A percentile compares a stretch with the other conserved stretches of the same genome.
These are phyloP conservation scores for Pugionium dolabratum DNA, from an alignment of 345 rosid genomes.

Conservation along the genomic window DNA sequence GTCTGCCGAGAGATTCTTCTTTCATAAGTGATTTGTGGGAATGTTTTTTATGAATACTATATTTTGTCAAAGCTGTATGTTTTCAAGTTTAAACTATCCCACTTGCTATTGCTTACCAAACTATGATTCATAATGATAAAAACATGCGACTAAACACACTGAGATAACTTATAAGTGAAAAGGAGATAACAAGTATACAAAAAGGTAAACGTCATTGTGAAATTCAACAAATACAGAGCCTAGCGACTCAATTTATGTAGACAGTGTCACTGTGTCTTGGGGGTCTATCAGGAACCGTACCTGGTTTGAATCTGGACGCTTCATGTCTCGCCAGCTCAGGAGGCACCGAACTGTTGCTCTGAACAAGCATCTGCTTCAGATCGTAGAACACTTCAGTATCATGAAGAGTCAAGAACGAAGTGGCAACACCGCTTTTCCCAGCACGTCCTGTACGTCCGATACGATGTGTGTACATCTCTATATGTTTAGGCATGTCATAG, in stretches of 20 bases:
- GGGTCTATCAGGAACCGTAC: conserved; percentile 86
- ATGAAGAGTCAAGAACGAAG: conserved; percentile 80
- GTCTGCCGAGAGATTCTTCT: not conserved
- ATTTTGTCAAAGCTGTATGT: not conserved
- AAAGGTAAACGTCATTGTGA: conserved; percentile 6
- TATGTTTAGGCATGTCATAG: conserved; percentile 86
- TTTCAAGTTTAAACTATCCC: conserved; percentile 13
- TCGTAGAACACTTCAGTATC: conserved; percentile 91
- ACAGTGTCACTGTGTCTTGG: conserved; percentile 90
- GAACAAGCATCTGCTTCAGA: conserved; percentile 96
- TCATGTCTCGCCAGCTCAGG: conserved; percentile 93
- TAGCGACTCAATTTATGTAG: conserved; percentile 58
- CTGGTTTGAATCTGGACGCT: conserved; percentile 94
- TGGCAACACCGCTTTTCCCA: conserved; percentile 91
- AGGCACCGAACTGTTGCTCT: conserved; percentile 89
- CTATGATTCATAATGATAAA: conserved; percentile 20
- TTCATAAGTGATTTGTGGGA: not conserved
- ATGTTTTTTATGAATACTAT: not conserved
- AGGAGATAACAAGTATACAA: conserved; percentile 9
- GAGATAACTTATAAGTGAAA: conserved; percentile 16
- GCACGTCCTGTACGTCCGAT: conserved; percentile 98
- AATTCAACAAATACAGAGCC: conserved; percentile 27
- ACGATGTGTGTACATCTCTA: conserved; percentile 92
- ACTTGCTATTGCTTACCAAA: conserved; percentile 17
- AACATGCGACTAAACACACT: conserved; percentile 27